Percentiles rank a stretch among this genome's conserved stretches.
These are phyloP conservation scores for Aspergillus pseudoviridinutans DNA, from an alignment of 2,329 filamentous ascomycete genomes.

Conservation along the genomic window DNA sequence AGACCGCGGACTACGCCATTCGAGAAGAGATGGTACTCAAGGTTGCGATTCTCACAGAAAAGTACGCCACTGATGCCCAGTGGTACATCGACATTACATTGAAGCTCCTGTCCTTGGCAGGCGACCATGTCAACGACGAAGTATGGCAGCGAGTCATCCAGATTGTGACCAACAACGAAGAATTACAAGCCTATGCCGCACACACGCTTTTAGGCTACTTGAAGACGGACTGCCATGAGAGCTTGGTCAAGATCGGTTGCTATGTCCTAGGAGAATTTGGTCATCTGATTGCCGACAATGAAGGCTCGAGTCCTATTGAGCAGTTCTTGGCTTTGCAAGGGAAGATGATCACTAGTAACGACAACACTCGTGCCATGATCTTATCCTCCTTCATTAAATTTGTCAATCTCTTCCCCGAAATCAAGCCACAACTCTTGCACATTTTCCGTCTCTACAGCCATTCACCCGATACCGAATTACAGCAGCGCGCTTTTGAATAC, in stretches of 20 bases:
- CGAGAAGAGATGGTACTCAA: constrained; percentile 99
- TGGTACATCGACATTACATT: constrained; percentile 99
- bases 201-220: constrained; percentile 90
- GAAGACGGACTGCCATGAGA: constrained; percentile 93
- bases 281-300: constrained; percentile 88
- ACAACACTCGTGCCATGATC: constrained; percentile 87
- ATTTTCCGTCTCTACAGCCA: constrained; percentile 92
- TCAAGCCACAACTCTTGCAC: constrained; percentile 88
- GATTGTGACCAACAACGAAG: constrained; percentile 98
- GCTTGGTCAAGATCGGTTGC: constrained; percentile 92
- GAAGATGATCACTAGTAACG: constrained; percentile 85
- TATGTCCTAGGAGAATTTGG: constrained; percentile 97
- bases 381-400: constrained; percentile 96
- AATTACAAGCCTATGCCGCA: constrained; percentile 92
- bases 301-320: constrained; percentile 91
- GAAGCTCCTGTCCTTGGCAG: constrained; percentile 89
- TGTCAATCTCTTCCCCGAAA: constrained; percentile 96
- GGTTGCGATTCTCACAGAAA: constrained; percentile 96
- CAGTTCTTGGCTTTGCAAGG: constrained; percentile 89
- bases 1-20: constrained; percentile 95
- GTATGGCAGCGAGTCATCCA: constrained; percentile 99
- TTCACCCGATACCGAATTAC: constrained; percentile 88
- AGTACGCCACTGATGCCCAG: constrained; percentile 96
- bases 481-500: constrained; percentile 96
- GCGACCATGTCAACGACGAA: constrained; percentile 97